Conservation (phyloP, 192 early-diverging fungal genomes). For the Backusella tarrabulga region DNA sequence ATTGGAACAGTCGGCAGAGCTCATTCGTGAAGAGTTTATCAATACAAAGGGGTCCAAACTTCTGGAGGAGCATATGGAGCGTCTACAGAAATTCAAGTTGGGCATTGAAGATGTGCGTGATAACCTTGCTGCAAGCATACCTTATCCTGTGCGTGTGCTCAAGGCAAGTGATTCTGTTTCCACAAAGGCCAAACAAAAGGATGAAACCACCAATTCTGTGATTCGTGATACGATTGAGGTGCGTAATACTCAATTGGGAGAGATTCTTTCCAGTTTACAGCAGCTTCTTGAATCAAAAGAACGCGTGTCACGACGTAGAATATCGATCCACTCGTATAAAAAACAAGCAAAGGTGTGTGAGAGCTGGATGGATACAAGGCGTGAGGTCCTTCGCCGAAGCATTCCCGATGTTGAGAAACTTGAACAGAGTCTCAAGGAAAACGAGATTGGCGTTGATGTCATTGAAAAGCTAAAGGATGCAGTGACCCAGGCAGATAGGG, state of each 20-base stretch:
- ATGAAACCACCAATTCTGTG: constrained; percentile 26
- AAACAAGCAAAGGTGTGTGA: constrained; percentile 21
- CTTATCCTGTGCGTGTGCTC: constrained; percentile 19
- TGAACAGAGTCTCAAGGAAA: neutral
- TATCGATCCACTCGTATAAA: constrained; percentile 22
- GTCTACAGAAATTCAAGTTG: constrained; percentile 18
- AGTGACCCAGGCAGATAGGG: constrained; percentile 16
- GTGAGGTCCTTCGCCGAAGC: neutral
- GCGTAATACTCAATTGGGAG: constrained; percentile 15
- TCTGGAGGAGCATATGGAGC: constrained; percentile 9
- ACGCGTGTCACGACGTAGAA: constrained; percentile 27
- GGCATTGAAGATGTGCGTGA: constrained; percentile 16
- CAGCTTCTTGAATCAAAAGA: constrained; percentile 24
- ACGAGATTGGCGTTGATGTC: neutral
- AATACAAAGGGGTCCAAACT: constrained; percentile 9
- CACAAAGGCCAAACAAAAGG: constrained; percentile 9
- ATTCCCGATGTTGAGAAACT: neutral
- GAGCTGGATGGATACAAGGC: constrained; percentile 20
- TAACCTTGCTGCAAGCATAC: constrained; percentile 1
- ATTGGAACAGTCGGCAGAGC: constrained; percentile 23
- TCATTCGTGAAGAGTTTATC: constrained; percentile 27
- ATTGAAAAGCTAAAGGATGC: constrained; percentile 8
- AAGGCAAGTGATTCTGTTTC: neutral
- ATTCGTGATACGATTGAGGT: constrained; percentile 26
- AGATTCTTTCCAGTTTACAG: constrained; percentile 19